Conservation (phyloP, 345 rosid genomes). For the Balakata baccata region DNA sequence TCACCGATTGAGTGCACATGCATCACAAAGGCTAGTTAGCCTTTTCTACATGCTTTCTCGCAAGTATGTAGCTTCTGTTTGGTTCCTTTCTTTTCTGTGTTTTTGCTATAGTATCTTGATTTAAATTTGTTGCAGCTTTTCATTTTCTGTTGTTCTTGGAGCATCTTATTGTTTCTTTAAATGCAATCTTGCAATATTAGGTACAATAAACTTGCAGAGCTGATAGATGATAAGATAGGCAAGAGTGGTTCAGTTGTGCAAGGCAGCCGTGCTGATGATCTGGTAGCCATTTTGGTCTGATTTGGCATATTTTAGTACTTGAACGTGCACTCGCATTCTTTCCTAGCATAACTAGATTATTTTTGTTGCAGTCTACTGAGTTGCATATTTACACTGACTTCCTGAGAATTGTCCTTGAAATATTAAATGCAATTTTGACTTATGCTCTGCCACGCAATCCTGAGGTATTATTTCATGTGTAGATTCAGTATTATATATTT, state of each 20-base stretch:
- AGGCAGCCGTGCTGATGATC: conserved; percentile 61
- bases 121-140: background rate
- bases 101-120: conserved; percentile 5
- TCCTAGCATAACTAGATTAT: conserved; percentile 17
- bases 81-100: conserved; percentile 12
- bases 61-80: conserved; percentile 55
- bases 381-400: conserved; percentile 94
- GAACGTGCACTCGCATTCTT: background rate
- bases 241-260: conserved; percentile 48
- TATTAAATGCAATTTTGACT: conserved; percentile 86
- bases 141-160: conserved; percentile 5
- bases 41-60: conserved; percentile 95
- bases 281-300: conserved; percentile 42
- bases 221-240: conserved; percentile 52
- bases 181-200: conserved; percentile 39
- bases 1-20: conserved; percentile 92
- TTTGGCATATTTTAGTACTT: conserved; percentile 5
- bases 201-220: conserved; percentile 82
- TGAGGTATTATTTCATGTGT: conserved; percentile 48
- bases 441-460: conserved; percentile 95
- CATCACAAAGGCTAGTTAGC: conserved; percentile 95
- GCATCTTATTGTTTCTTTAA: conserved; percentile 4
- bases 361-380: conserved; percentile 68
- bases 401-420: conserved; percentile 93
- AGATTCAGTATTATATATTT: background rate